phyloP scores from a whole-genome alignment of 352 stramenopile species.

The Thalassiosira hispida region DNA sequence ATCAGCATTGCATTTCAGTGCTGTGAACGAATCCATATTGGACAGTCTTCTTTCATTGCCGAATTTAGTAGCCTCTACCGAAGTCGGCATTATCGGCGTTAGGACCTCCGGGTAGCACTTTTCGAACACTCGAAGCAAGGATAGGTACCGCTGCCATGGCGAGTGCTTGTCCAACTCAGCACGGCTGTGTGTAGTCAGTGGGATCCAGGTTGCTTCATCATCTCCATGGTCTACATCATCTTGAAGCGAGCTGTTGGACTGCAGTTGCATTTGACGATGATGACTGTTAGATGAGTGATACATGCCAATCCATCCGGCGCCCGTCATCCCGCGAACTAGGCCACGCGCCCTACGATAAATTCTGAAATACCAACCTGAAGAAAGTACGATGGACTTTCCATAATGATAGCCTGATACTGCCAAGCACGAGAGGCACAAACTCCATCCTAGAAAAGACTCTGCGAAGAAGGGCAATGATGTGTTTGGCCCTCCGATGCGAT shows the following conservation, averaged over 20 bases:
- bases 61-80: slow-evolving; percentile 17
- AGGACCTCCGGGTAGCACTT: slow-evolving; percentile 38
- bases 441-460: slow-evolving; percentile 53
- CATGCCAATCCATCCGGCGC: background rate
- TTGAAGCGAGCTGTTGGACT: background rate
- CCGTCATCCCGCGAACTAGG: background rate
- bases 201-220: slow-evolving; percentile 35
- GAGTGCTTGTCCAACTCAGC: slow-evolving; percentile 36
- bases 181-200: slow-evolving; percentile 50
- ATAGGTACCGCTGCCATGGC: slow-evolving; percentile 46
- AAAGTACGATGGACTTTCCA: slow-evolving; percentile 25
- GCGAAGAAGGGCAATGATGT: slow-evolving; percentile 37
- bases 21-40: background rate
- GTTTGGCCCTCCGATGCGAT: slow-evolving; percentile 50
- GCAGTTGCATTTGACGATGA: background rate
- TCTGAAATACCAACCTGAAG: slow-evolving; percentile 24
- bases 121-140: slow-evolving; percentile 42
- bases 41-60: background rate
- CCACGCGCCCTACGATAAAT: slow-evolving; percentile 4
- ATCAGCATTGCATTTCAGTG: slow-evolving; percentile 20
- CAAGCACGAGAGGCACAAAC: slow-evolving; percentile 51
- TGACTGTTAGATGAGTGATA: background rate
- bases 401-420: slow-evolving; percentile 61
- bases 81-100: background rate
- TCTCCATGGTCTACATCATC: background rate